phyloP scores from a whole-genome alignment of 345 rosid genomes.

The Arabidopsis thaliana region DNA sequence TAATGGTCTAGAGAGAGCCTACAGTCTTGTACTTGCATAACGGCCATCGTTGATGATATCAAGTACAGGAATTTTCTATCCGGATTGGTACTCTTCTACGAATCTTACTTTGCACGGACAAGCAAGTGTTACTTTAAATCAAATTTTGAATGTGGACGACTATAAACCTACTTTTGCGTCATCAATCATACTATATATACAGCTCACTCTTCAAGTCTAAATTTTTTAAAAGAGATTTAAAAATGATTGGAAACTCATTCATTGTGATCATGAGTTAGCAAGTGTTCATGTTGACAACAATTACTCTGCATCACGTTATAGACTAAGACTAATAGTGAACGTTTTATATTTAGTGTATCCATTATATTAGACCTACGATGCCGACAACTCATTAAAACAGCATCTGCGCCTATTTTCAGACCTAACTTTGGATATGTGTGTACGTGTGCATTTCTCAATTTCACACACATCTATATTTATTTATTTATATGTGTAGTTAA shows the following conservation, averaged over 20 bases:
- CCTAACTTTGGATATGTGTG: conserved; percentile 39
- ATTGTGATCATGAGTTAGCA: not conserved
- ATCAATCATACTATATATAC: not conserved
- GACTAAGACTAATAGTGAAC: not conserved
- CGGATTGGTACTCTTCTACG: conserved; percentile 20
- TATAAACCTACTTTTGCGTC: not conserved
- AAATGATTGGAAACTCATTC: not conserved
- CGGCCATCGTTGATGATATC: not conserved
- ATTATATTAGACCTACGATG: conserved; percentile 13
- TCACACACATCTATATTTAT: conserved; percentile 15
- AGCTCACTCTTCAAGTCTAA: not conserved
- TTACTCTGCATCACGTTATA: conserved; percentile 20
- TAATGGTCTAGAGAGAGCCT: not conserved
- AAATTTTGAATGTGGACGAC: not conserved
- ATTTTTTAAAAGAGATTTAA: not conserved
- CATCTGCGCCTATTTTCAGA: conserved; percentile 23
- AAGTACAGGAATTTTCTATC: conserved; percentile 27
- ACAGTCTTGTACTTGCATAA: conserved; percentile 7
- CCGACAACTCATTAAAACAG: conserved; percentile 28
- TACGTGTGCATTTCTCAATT: conserved; percentile 43
- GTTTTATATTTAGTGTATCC: conserved; percentile 1
- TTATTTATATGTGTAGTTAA: not conserved
- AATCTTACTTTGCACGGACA: conserved; percentile 33
- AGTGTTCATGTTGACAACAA: not conserved
- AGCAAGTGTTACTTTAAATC: not conserved